Evolutionary conservation across 768 basidiomycete genomes (phyloP).

Genomic region (Lanmaoa pseudosensibilis): DNA sequence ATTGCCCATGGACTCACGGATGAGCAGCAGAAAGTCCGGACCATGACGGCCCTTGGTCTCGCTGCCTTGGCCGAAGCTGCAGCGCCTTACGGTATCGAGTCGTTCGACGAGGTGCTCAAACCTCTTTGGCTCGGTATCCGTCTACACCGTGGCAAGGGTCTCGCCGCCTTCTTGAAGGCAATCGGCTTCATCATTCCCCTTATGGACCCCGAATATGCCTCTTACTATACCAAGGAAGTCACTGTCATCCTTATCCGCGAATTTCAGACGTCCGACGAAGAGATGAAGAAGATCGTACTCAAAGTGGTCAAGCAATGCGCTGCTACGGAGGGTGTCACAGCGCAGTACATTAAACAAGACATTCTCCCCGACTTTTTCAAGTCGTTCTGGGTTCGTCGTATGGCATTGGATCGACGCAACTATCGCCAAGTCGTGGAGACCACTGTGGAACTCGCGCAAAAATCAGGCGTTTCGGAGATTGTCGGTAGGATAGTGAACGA

Average conservation of each 20-base stretch:
- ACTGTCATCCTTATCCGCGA: constrained; percentile 96
- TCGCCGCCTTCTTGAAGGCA: constrained; percentile 82
- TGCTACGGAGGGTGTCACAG: constrained; percentile 95
- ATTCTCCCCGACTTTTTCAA: constrained; percentile 99
- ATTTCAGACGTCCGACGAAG: constrained; percentile 98
- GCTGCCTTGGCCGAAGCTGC: constrained; percentile 97
- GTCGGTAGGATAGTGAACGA: constrained; percentile 77
- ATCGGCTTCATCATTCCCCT: constrained; percentile 99
- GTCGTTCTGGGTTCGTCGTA: constrained; percentile 96
- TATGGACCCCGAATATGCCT: constrained; percentile 99
- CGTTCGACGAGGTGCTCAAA: constrained; percentile 92
- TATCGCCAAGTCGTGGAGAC: constrained; percentile 98
- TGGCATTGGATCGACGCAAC: constrained; percentile 96
- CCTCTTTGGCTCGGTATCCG: constrained; percentile 79
- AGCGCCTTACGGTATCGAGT: constrained; percentile 99
- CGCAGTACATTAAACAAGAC: constrained; percentile 94
- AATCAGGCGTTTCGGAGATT: constrained; percentile 95
- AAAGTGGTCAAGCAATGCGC: constrained; percentile 99
- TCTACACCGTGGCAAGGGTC: constrained; percentile 74
- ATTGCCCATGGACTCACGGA: constrained; percentile 82
- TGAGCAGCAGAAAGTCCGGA: constrained; percentile 78
- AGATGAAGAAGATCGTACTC: constrained; percentile 99
- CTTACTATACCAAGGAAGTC: constrained; percentile 98
- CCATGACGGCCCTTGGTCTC: constrained; percentile 74
- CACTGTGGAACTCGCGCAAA: constrained; percentile 96